Evolutionary conservation across 306 rosid species (phyloP), one percentile per base, ranked within the genome.

Genomic region (Vicia villosa): DNA sequence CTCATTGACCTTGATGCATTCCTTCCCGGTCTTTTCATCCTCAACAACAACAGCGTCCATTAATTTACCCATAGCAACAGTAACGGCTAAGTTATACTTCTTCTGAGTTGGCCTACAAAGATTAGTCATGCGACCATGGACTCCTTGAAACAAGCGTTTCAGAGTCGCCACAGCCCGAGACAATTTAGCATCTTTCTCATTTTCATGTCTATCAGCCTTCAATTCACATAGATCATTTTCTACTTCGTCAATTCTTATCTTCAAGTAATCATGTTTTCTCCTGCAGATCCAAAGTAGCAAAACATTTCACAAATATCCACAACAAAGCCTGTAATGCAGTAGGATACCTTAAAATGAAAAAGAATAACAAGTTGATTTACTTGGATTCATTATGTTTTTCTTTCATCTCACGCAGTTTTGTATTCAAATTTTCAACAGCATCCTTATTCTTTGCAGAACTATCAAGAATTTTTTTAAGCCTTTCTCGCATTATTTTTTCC

Each of bases 31-130:
- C 60, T 86, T 90, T 75, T 95, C 99, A 76, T 95, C 95, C 63
- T 95, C 92, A 59, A 95, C 99, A 38, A 95, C 96, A 13, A 91
- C 99, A 63, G 97, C 99, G 82, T 95, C 99, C 99, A 95, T 95
- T 80, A 95, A 95, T 83, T 74, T 95, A 80, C 99, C 99, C 99
- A 95, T 91, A 26, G 97, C 97, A 86, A 95, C 97, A 73, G 99
- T 95, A 76, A 95, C 91, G 59, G 99, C 95, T 16, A 95, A 91
- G 80, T 95, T 95, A 81, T 87, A 95, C 84, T 89, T 95, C 83
- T 91, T 87, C 81, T 89, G 97, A 52, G 95, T 91, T 79, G 97
- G 95, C 83, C 97, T 87, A 73, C 97, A 91, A 80, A 95, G 99
- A 66, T 95, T 95, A 55, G 96, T 95, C 89, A 91, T 91, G 79